Evolutionary conservation across 495 filamentous ascomycete genomes (phyloP).

Genomic region (Trichoderma virens): DNA sequence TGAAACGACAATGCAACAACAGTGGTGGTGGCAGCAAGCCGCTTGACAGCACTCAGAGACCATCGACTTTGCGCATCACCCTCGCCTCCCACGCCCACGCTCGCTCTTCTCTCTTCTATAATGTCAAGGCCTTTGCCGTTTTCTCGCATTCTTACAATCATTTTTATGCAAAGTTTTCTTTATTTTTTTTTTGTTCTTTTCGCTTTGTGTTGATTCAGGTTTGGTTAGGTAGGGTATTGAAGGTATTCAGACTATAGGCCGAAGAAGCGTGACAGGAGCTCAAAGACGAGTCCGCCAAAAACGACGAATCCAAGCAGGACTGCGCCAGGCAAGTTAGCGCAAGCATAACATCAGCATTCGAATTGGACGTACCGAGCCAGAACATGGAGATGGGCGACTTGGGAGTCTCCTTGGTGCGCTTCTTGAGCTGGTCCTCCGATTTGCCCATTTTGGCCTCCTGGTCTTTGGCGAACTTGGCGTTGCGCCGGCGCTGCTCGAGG

Average conservation of each 20-base stretch:
- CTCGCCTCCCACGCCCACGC: background rate
- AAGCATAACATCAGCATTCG: background rate
- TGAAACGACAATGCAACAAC: background rate
- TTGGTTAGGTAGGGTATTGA: background rate
- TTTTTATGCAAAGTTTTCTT: background rate
- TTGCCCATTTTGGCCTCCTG: slow-evolving; percentile 81
- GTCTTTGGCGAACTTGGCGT: slow-evolving; percentile 72
- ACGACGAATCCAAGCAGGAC: slow-evolving; percentile 74
- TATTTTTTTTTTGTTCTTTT: background rate
- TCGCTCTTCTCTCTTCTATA: background rate
- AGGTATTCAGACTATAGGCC: background rate
- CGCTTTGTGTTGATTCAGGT: background rate
- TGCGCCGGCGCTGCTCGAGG: slow-evolving; percentile 82
- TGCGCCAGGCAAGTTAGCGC: slow-evolving; percentile 23
- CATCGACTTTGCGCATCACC: background rate
- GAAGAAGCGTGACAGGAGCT: slow-evolving; percentile 70
- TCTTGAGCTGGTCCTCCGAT: slow-evolving; percentile 59
- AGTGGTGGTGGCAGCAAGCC: background rate
- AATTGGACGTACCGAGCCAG: slow-evolving; percentile 61
- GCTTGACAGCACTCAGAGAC: background rate
- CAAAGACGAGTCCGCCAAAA: slow-evolving; percentile 77
- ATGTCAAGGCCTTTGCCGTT: background rate
- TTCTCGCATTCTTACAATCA: background rate
- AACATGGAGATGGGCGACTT: slow-evolving; percentile 74
- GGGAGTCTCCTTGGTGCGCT: slow-evolving; percentile 48